phyloP scores from a whole-genome alignment of 2,329 filamentous ascomycete species.

The Neocucurbitaria cava region DNA sequence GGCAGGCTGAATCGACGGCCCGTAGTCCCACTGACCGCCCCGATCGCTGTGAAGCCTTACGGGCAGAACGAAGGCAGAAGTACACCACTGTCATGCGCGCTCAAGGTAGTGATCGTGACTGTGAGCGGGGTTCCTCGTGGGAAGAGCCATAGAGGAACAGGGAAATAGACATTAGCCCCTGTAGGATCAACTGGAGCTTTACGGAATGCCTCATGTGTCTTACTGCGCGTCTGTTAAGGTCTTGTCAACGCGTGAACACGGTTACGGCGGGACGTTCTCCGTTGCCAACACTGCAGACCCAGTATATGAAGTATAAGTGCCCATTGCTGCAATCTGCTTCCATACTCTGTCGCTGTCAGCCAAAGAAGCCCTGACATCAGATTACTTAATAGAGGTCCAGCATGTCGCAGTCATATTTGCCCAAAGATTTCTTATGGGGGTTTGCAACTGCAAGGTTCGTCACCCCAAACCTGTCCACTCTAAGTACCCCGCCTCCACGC shows the following conservation, averaged over 20 bases:
- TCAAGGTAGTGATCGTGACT: conserved; percentile 19
- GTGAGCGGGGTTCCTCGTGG: conserved; percentile 22
- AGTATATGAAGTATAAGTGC: conserved; percentile 43
- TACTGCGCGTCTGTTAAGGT: conserved; percentile 32
- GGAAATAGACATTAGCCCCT: conserved; percentile 27
- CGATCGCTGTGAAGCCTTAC: conserved; percentile 24
- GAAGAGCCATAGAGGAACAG: conserved; percentile 28
- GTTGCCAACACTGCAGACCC: conserved; percentile 30
- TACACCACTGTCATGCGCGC: conserved; percentile 31
- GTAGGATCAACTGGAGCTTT: conserved; percentile 21
- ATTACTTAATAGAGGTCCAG: conserved; percentile 15
- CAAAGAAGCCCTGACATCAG: conserved; percentile 10
- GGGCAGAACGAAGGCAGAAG: conserved; percentile 41
- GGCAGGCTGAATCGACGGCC: conserved; percentile 46
- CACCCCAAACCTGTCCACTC: conserved; percentile 23
- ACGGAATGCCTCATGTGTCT: conserved; percentile 29
- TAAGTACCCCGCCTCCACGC: conserved; percentile 30
- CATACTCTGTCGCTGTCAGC: conserved; percentile 10
- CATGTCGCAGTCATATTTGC: conserved; percentile 48
- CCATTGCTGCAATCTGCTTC: conserved; percentile 18
- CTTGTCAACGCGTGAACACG: conserved; percentile 42
- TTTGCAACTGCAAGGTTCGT: conserved; percentile 52
- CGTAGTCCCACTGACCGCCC: conserved; percentile 47
- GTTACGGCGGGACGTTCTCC: conserved; percentile 48
- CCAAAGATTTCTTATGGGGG: conserved; percentile 51